Base-by-base conservation (phyloP, 1,284 basidiomycete species). In the Sanghuangporus baumii region DNA sequence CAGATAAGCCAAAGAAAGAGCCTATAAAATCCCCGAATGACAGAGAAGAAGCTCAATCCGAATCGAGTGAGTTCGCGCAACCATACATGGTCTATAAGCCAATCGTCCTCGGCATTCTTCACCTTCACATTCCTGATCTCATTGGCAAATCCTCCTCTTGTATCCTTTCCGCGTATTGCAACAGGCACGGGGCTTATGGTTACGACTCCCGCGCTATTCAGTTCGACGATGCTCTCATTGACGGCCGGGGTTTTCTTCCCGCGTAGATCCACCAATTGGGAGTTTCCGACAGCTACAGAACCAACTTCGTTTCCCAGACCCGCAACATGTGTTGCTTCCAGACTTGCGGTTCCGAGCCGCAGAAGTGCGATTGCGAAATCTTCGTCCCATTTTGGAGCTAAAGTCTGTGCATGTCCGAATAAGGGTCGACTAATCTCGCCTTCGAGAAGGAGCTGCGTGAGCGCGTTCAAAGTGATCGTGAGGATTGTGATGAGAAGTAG, bases 301-400 rank as follows among this genome's bases (percentile, higher is more conserved):
- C 82, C 81, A 20, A 90, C 84, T 71, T 91, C 88, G 68, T 91
- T 89, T 1, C 86, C 85, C 69, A 88, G 79, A 1, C 89, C 89
- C 18, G 83, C 79, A 18, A 88, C 78, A 58, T 82, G 84, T 0
- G 88, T 89, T 0, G 86, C 85, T 70, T 91, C 88, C 56, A 91
- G 74, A 68, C 86, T 88, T 2, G 87, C 88, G 0, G 86, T 87
- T 7, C 88, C 87, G 16, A 89, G 76, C 23, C 89, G 82, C 57
- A 90, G 76, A 38, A 91, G 76, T 3, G 86, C 81, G 31, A 89
- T 79, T 3, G 83, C 82, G 72, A 88, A 91, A 70, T 91, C 89
- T 71, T 91, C 89, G 40, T 91, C 87, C 71, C 78, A 80, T 55
- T 73, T 75, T 11, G 81, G 82, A 54, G 79, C 68, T 41, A 83